Base-by-base conservation (phyloP, 148 eudicot species). In the Rhododendron ovatum region DNA sequence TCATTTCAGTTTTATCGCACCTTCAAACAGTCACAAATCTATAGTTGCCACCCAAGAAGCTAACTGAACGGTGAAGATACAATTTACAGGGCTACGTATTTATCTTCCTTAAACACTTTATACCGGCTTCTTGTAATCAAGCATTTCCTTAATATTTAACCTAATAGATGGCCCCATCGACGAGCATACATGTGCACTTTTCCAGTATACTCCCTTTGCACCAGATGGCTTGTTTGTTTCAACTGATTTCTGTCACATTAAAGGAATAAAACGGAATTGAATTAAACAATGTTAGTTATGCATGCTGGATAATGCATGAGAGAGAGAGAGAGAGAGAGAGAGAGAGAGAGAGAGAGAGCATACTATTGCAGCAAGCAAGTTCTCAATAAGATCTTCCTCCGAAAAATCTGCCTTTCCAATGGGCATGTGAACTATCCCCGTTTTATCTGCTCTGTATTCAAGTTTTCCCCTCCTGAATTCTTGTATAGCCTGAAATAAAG, bases 391-490 rank as follows among this genome's bases (percentile, higher is more conserved):
- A 92, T 95, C 99, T 78, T 95, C 98, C 88, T 93, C 99, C 10
- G 96, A 89, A 88, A 95, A 97, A 91, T 93, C 87, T 7, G 91
- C 93, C 88, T 97, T 97, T 74, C 99, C 99, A 78, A 97, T 93
- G 83, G 98, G 98, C 75, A 97, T 89, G 95, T 97, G 99, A 84
- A 97, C 99, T 26, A 97, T 97, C 81, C 99, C 99, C 7, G 98
- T 94, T 91, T 97, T 97, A 85, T 97, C 99, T 71, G 96, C 99
- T 89, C 99, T 92, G 83, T 83, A 97, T 89, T 95, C 99, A 69
- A 97, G 96, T 88, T 97, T 97, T n/a, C 99, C 99, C 89, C 94
- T 92, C 94, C 95, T 97, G 88, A 97, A 95, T 87, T 97, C 99
- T 65, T 89, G 96, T 81, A 97, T 93, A 20, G 99, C 98, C 99